Percentiles rank a stretch among this genome's conserved stretches.
Evolutionary conservation across 352 stramenopile genomes (phyloP).

Genomic region (Aphanomyces stellatus): DNA sequence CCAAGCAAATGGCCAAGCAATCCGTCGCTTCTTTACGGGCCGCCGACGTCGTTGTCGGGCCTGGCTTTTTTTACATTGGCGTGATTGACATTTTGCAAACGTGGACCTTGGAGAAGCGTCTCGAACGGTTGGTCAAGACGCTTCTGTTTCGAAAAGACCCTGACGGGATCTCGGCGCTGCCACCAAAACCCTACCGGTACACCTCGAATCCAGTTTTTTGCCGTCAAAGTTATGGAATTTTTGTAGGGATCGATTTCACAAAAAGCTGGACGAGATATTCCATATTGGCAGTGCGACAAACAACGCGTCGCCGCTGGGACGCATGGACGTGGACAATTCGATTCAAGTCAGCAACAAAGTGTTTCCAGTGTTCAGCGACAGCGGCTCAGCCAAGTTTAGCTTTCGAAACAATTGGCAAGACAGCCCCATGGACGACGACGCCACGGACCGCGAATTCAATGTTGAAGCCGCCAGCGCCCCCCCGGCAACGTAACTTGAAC

Average conservation of each 20-base stretch:
- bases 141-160: slow-evolving; percentile 52
- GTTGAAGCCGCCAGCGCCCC: no score
- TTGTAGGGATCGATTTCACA: slow-evolving; percentile 42
- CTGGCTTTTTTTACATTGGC: slow-evolving; percentile 81
- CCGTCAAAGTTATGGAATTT: background rate
- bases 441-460: no score
- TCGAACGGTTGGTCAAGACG: slow-evolving; percentile 71
- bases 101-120: slow-evolving; percentile 57
- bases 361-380: background rate
- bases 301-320: slow-evolving; percentile 15
- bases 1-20: slow-evolving; percentile 33
- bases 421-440: background rate
- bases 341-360: background rate
- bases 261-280: slow-evolving; percentile 66
- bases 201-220: background rate
- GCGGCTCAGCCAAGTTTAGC: background rate
- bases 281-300: slow-evolving; percentile 39
- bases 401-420: slow-evolving; percentile 13
- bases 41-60: slow-evolving; percentile 68
- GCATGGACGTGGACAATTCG: background rate
- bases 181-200: slow-evolving; percentile 50
- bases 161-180: slow-evolving; percentile 69
- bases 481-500: no score
- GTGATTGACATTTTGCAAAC: slow-evolving; percentile 84
- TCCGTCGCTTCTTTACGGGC: slow-evolving; percentile 52